Conservation (phyloP, 1,284 basidiomycete genomes). For the Ceratobasidium sp. region DNA sequence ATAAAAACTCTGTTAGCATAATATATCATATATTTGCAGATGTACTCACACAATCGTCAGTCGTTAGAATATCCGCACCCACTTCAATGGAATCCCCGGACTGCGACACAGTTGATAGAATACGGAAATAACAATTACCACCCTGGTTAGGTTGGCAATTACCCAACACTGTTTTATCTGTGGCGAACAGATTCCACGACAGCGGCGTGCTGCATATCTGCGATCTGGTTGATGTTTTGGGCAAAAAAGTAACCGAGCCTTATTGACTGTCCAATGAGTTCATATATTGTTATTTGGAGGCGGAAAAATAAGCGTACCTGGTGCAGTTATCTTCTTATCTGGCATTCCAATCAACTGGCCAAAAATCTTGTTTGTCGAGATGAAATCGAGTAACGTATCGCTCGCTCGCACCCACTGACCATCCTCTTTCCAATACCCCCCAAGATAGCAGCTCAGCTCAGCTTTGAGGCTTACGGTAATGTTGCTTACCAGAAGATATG, state of each 20-base stretch:
- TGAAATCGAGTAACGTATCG: neutral
- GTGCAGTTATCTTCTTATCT: neutral
- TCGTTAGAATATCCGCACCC: neutral
- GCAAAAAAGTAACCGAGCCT: constrained; percentile 6
- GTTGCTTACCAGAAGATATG: constrained; percentile 33
- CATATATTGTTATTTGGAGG: too few species aligned
- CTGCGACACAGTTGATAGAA: constrained; percentile 10
- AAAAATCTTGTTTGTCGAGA: neutral
- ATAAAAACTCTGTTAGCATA: neutral
- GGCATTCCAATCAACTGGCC: neutral
- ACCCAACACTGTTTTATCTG: neutral
- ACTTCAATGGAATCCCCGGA: neutral
- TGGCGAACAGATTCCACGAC: neutral
- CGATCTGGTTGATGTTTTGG: neutral
- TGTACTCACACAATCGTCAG: neutral
- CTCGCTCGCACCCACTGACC: constrained; percentile 9
- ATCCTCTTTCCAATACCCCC: neutral
- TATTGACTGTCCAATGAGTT: neutral
- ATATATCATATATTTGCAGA: neutral
- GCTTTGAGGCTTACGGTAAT: neutral
- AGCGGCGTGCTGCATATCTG: neutral
- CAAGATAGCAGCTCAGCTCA: neutral
- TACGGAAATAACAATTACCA: constrained; percentile 13
- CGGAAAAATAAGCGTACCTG: neutral
- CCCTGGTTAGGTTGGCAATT: neutral